Conservation (phyloP, 768 basidiomycete genomes). For the Tremella yokohamensis region DNA sequence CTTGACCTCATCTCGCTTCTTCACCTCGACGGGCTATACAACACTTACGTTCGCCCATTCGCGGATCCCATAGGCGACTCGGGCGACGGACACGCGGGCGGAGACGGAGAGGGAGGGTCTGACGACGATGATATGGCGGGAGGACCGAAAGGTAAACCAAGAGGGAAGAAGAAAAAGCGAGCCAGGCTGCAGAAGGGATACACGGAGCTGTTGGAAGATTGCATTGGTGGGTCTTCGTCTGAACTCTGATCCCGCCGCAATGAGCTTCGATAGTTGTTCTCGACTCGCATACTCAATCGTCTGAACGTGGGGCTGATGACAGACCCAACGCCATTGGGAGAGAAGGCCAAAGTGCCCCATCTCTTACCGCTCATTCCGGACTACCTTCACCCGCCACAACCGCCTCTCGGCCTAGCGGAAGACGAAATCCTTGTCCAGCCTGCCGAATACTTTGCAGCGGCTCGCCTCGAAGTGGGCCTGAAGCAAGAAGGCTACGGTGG, state of each 20-base stretch:
- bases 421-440: conserved; percentile 23
- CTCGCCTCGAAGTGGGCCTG: conserved; percentile 26
- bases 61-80: conserved; percentile 13
- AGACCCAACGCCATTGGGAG: conserved; percentile 25
- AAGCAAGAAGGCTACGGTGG: conserved; percentile 37
- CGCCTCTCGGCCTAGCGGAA: conserved; percentile 13
- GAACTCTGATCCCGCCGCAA: neutral
- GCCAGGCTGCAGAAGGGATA: conserved; percentile 40
- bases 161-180: conserved; percentile 10
- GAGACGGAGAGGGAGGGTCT: neutral
- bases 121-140: neutral
- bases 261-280: too few species aligned
- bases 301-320: too few species aligned
- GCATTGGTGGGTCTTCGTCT: conserved; percentile 27
- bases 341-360: conserved; percentile 3
- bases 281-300: too few species aligned
- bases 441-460: conserved; percentile 21
- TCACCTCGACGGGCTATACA: conserved; percentile 33
- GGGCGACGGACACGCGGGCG: conserved; percentile 1
- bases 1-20: conserved; percentile 39
- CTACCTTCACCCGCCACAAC: conserved; percentile 13
- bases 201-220: conserved; percentile 34
- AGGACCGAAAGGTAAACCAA: neutral
- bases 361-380: conserved; percentile 2
- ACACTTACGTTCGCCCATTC: conserved; percentile 39